Evolutionary conservation across 1,284 basidiomycete genomes (phyloP).

Genomic region (Ganoderma resinaceum): DNA sequence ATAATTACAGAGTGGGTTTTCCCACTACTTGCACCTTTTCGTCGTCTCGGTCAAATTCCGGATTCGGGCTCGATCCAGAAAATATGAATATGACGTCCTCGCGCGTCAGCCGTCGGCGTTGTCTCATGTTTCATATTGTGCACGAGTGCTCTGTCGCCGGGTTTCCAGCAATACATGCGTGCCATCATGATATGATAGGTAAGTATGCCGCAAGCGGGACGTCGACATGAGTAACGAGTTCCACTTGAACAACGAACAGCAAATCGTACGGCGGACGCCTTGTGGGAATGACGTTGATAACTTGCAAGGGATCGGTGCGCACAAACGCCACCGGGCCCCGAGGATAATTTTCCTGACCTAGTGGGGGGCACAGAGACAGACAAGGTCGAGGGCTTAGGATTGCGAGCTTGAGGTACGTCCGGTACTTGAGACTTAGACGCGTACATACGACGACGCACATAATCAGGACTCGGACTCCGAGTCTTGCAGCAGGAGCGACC

Average conservation of each 20-base stretch:
- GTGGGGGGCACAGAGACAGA: neutral
- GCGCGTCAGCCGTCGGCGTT: neutral
- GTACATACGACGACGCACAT: neutral
- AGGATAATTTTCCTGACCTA: neutral
- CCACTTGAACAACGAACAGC: neutral
- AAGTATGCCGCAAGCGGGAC: neutral
- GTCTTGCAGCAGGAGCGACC: neutral
- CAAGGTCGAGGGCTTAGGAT: neutral
- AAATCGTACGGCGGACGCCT: neutral
- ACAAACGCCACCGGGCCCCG: neutral
- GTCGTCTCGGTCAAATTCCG: neutral
- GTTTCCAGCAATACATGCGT: neutral
- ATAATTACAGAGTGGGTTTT: neutral
- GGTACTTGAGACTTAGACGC: too few relatives aligned
- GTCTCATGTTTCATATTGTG: neutral
- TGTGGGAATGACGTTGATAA: too few relatives aligned
- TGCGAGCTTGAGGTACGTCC: neutral
- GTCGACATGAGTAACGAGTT: neutral
- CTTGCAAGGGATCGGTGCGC: neutral
- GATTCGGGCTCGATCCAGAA: neutral
- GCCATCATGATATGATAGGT: constrained; percentile 1
- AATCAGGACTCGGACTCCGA: too few relatives aligned
- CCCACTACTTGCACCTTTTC: neutral
- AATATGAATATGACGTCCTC: neutral
- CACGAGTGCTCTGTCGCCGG: neutral